These are phyloP conservation scores for Ichthyophthirius multifiliis DNA, from an alignment of 169 alveolate genomes.

Conservation along the genomic window DNA sequence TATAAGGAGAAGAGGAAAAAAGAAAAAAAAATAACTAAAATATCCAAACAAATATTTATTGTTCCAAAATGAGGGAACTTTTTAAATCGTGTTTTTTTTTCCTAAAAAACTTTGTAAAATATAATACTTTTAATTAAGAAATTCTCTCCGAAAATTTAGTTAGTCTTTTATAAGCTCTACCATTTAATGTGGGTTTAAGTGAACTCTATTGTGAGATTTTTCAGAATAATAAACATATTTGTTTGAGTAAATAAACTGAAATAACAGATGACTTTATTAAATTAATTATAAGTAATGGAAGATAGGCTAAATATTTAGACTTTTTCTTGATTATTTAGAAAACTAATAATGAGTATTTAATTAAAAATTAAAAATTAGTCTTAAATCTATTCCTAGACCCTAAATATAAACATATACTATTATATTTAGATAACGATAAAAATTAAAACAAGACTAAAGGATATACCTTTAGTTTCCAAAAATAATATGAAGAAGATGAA, in stretches of 20 bases:
- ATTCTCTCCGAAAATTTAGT: slow-evolving; percentile 25
- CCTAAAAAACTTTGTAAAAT: slow-evolving; percentile 12
- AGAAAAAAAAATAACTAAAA: not conserved
- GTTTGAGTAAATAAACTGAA: slow-evolving; percentile 23
- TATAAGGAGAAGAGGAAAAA: not conserved
- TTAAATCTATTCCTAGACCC: slow-evolving; percentile 24
- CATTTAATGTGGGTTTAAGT: slow-evolving; percentile 18
- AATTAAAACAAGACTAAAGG: too few relatives aligned
- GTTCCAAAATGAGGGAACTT: not conserved
- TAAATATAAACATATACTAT: slow-evolving; percentile 18
- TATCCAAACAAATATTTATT: too few relatives aligned
- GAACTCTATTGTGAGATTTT: slow-evolving; percentile 34
- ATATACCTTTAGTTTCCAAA: too few relatives aligned
- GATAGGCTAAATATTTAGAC: slow-evolving; percentile 31
- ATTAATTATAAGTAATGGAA: slow-evolving; percentile 30
- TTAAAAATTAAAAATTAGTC: slow-evolving; percentile 23
- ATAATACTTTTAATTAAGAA: slow-evolving; percentile 17
- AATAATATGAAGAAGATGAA: slow-evolving; percentile 15
- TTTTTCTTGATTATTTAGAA: slow-evolving; percentile 29
- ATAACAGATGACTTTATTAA: slow-evolving; percentile 20
- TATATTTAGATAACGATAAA: slow-evolving; percentile 28
- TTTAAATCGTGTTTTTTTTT: slow-evolving; percentile 17
- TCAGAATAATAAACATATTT: slow-evolving; percentile 35
- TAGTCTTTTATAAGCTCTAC: slow-evolving; percentile 6
- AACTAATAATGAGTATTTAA: slow-evolving; percentile 13